Conservation (phyloP, 2,329 filamentous ascomycete species). For the Neocucurbitaria cava region DNA sequence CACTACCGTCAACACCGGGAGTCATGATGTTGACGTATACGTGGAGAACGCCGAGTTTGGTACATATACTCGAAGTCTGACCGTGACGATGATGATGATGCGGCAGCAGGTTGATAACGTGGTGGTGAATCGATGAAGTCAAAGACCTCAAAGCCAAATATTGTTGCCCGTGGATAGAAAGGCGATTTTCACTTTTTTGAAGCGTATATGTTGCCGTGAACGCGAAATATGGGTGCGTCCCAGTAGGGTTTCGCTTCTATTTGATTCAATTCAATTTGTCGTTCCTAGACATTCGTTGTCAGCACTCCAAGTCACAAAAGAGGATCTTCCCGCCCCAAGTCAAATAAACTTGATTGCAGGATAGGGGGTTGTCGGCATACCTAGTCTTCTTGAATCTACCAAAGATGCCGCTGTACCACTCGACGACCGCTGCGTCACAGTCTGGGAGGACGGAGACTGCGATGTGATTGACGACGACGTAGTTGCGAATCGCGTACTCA, state of each 20-base stretch:
- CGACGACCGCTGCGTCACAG: constrained; percentile 28
- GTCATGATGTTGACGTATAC: constrained; percentile 43
- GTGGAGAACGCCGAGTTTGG: constrained; percentile 45
- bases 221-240: constrained; percentile 36
- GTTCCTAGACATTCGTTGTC: constrained; percentile 13
- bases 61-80: constrained; percentile 31
- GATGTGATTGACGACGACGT: constrained; percentile 33
- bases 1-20: constrained; percentile 36
- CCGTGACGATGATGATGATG: too few relatives aligned
- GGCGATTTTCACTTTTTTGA: constrained; percentile 38
- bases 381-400: constrained; percentile 30
- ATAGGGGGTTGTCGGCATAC: background rate
- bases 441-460: constrained; percentile 33
- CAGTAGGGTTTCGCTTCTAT: constrained; percentile 5
- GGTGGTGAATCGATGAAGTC: constrained; percentile 39
- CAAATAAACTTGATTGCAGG: background rate
- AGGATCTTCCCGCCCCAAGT: background rate
- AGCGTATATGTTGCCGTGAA: constrained; percentile 34
- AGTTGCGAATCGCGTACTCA: constrained; percentile 24
- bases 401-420: constrained; percentile 35
- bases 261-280: constrained; percentile 25
- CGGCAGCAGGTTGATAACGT: background rate
- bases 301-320: background rate
- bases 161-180: constrained; percentile 41
- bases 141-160: constrained; percentile 46